phyloP scores from a whole-genome alignment of 257 asterid genomes.

The Salvia miltiorrhiza region DNA sequence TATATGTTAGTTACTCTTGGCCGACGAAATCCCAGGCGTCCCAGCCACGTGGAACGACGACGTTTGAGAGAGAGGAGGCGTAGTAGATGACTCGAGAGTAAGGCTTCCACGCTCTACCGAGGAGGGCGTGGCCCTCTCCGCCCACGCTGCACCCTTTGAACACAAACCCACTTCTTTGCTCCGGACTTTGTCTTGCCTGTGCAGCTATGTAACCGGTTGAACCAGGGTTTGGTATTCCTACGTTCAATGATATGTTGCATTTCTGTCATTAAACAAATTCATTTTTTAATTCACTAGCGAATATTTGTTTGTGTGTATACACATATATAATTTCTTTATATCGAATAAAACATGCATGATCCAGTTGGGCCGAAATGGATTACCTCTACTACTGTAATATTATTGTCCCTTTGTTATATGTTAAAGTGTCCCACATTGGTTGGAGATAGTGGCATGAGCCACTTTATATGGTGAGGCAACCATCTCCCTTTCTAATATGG shows the following conservation, averaged over 20 bases:
- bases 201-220: conserved; percentile 63
- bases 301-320: too few species aligned
- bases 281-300: too few species aligned
- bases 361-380: too few species aligned
- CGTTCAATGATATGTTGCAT: conserved; percentile 47
- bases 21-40: conserved; percentile 36
- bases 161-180: conserved; percentile 38
- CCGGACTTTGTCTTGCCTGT: conserved; percentile 36
- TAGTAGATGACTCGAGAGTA: conserved; percentile 64
- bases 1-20: conserved; percentile 30
- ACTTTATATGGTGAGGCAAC: too few species aligned
- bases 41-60: conserved; percentile 67
- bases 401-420: too few species aligned
- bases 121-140: conserved; percentile 37
- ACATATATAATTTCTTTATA: too few species aligned
- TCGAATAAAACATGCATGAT: too few species aligned
- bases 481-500: too few species aligned
- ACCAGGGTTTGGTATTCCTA: conserved; percentile 32
- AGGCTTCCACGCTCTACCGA: conserved; percentile 71
- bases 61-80: conserved; percentile 34
- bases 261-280: conserved; percentile 22
- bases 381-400: too few species aligned
- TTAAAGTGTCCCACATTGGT: too few species aligned
- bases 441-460: too few species aligned
- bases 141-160: conserved; percentile 34